phyloP scores from a whole-genome alignment of 108 stramenopile species.

The Chaetoceros muelleri region DNA sequence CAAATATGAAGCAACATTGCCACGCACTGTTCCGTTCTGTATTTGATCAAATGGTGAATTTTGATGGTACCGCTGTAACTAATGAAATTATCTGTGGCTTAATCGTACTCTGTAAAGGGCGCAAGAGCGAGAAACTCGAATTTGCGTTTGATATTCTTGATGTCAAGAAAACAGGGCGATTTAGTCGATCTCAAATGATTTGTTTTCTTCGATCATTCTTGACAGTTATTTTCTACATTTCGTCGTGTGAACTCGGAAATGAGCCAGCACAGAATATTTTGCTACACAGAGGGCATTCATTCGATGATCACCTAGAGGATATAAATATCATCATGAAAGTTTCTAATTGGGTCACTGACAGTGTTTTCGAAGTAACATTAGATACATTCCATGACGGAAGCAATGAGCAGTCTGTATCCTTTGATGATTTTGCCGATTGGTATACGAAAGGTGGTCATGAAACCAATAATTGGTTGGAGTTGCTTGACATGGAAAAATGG shows the following conservation, averaged over 20 bases:
- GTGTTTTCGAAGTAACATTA: too few relatives aligned
- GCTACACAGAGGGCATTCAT: too few relatives aligned
- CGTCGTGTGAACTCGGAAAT: slow-evolving; percentile 9
- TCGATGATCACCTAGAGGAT: too few relatives aligned
- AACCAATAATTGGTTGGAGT: slow-evolving; percentile 81
- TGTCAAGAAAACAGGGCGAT: slow-evolving; percentile 41
- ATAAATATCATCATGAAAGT: too few relatives aligned
- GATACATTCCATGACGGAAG: neutral
- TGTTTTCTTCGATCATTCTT: slow-evolving; percentile 73
- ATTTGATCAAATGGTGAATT: too few relatives aligned
- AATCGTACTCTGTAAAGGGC: slow-evolving; percentile 75
- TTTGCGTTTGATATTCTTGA: slow-evolving; percentile 82
- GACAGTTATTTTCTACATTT: slow-evolving; percentile 52
- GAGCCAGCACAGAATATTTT: neutral
- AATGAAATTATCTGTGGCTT: slow-evolving; percentile 77
- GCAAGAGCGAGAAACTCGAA: slow-evolving; percentile 87
- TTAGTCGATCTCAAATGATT: slow-evolving; percentile 42
- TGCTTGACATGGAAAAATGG: slow-evolving; percentile 83
- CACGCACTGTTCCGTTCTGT: too few relatives aligned
- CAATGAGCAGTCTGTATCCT: slow-evolving; percentile 31
- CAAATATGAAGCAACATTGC: too few relatives aligned
- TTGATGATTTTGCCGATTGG: slow-evolving; percentile 91
- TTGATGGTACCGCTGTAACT: too few relatives aligned
- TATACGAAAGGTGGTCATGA: slow-evolving; percentile 76
- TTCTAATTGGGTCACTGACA: too few relatives aligned